phyloP scores from a whole-genome alignment of 2,329 filamentous ascomycete species.

The Stachybotrys echinatus region DNA sequence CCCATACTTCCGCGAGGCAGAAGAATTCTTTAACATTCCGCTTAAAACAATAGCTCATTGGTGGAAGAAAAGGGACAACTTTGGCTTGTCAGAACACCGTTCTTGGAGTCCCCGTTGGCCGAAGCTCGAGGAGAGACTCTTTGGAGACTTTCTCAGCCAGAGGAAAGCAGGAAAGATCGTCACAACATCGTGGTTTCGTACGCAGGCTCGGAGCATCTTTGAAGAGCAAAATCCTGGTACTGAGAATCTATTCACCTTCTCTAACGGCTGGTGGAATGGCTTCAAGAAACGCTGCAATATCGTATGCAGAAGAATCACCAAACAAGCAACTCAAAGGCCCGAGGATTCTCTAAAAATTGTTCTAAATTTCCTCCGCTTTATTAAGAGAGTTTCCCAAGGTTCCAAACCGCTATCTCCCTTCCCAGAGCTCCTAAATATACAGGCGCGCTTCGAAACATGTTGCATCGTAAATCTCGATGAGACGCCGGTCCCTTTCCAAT shows the following conservation, averaged over 20 bases:
- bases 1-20: background rate
- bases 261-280: background rate
- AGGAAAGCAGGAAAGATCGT: background rate
- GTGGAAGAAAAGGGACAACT: background rate
- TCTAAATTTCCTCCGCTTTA: background rate
- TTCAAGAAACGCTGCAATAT: background rate
- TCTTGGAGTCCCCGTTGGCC: background rate
- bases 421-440: background rate
- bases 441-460: background rate
- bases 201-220: background rate
- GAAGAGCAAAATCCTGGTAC: background rate
- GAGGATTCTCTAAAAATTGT: background rate
- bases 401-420: background rate
- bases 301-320: background rate
- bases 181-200: background rate
- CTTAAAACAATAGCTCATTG: background rate
- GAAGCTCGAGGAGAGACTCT: background rate
- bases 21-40: background rate
- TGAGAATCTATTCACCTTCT: background rate
- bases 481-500: slow-evolving; percentile 2
- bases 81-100: background rate
- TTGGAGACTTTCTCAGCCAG: background rate
- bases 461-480: slow-evolving; percentile 2
- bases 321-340: background rate
- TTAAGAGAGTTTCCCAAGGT: background rate